Evolutionary conservation across 164 flowering plant species (phyloP).

Genomic region (Dillenia turbinata): DNA sequence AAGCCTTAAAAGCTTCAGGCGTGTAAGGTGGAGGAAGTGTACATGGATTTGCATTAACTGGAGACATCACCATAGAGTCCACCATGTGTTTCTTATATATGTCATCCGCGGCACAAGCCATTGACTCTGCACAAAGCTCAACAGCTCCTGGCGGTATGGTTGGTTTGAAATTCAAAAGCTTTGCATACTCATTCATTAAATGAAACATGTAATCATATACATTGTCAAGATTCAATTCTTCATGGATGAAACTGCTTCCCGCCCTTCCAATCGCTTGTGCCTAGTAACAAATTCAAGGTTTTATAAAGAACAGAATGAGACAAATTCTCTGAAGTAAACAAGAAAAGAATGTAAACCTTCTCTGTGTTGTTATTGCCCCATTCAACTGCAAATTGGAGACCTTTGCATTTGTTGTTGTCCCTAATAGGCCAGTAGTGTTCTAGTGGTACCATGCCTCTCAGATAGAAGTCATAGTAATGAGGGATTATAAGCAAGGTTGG

Average conservation of each 20-base stretch:
- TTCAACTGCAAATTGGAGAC: constrained; percentile 17
- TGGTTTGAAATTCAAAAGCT: constrained; percentile 13
- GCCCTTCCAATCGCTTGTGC: no score
- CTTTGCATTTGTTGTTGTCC: constrained; percentile 11
- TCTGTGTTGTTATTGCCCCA: constrained; percentile 20
- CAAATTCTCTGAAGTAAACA: no score
- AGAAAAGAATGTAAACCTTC: constrained; percentile 7
- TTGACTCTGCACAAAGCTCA: constrained; percentile 14
- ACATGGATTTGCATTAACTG: constrained; percentile 6
- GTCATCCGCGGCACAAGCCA: constrained; percentile 13
- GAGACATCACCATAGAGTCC: constrained; percentile 15
- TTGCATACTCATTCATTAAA: constrained; percentile 14
- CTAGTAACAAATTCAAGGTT: no score
- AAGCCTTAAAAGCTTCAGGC: neutral
- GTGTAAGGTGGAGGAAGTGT: constrained; percentile 11
- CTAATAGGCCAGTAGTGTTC: constrained; percentile 24
- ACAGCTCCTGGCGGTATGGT: constrained; percentile 10
- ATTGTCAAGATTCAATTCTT: no score
- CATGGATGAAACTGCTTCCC: no score
- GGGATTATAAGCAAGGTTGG: constrained; percentile 10
- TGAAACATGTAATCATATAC: neutral
- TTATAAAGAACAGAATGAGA: no score
- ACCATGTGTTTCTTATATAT: constrained; percentile 4
- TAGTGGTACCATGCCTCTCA: constrained; percentile 13
- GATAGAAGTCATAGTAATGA: constrained; percentile 20